A percentile compares a stretch with the other conserved stretches of the same genome.
Conservation (phyloP, 495 filamentous ascomycete genomes). For the Neurospora sublineolata region DNA sequence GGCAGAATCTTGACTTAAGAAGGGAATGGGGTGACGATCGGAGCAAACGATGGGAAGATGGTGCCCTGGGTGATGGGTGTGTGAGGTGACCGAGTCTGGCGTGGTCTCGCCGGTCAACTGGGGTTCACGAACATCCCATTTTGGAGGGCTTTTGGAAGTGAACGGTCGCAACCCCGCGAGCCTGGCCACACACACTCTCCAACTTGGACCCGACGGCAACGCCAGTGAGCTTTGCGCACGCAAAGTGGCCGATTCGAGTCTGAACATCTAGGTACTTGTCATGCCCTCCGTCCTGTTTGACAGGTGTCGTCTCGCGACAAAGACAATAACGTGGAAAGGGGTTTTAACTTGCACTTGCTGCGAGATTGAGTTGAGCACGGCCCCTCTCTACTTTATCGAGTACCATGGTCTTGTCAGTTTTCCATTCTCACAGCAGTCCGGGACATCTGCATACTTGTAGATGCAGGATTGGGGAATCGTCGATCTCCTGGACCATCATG, state of each 20-base stretch:
- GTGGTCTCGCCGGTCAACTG: neutral
- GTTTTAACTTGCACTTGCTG: neutral
- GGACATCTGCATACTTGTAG: neutral
- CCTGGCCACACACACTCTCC: neutral
- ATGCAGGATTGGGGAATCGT: neutral
- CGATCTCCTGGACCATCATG: neutral
- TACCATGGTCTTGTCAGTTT: neutral
- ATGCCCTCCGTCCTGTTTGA: neutral
- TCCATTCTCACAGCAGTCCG: neutral
- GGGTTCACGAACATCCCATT: neutral
- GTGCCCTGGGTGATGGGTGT: neutral
- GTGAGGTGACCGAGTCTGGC: neutral
- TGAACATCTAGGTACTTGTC: neutral
- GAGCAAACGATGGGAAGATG: neutral
- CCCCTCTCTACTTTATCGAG: neutral
- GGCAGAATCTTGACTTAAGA: neutral
- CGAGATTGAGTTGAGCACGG: neutral
- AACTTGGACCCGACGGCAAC: neutral
- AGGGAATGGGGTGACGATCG: neutral
- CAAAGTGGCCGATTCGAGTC: neutral
- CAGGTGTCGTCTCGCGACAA: neutral
- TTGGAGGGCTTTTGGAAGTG: neutral
- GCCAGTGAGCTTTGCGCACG: neutral
- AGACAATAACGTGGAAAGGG: neutral
- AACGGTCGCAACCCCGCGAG: neutral